Base-by-base conservation (phyloP, 2,329 filamentous ascomycete genomes). In the Myriangium duriaei region DNA sequence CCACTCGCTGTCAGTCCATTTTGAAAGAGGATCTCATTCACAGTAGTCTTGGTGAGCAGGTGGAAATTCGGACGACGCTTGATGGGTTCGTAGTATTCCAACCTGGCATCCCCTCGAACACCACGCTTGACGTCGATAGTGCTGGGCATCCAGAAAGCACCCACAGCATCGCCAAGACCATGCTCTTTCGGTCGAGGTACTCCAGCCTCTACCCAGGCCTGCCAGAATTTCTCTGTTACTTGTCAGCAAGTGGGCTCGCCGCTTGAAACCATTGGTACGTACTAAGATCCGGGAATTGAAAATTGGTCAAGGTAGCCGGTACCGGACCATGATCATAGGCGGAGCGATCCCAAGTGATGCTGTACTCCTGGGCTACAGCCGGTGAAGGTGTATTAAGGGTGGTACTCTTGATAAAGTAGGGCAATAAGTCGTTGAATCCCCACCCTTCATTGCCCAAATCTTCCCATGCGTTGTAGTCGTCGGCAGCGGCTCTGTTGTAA, bases 11-110 rank as follows among this genome's bases (percentile, higher is more conserved):
- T 54, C 6, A 54, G 56, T 11, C 57, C 62, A 17, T 66, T 53
- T 28, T 69, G 59, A 1, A 63, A 65, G 4, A 71, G 49, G 1
- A 72, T 50, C n/a, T 57, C 51, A 15, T 31, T 28, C 10, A 39
- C 36, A 13, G n/a, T 21, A 24, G 36, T 24, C 28, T 18, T 30
- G 2, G 50, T 42, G 1, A 56, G 42, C 3, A 57, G 40, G 11
- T 56, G 46, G 11, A 57, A 47, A 33, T 61, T 62, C 2, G 49
- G 28, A 2, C 58, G 49, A 6, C 45, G 29, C 4, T 55, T 42
- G 5, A 52, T 43, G 3, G 50, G 47, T 21, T 58, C 51, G 30
- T 57, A 56, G 30, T 54, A 54, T 10, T 50, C 51, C n/a, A 45
- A 39, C 17, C 50, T 49, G 1, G 59, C 55, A 16, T 57, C 52